Evolutionary conservation across 2,329 filamentous ascomycete species (phyloP).

Genomic region (Paracorniculantispora psalliotae): DNA sequence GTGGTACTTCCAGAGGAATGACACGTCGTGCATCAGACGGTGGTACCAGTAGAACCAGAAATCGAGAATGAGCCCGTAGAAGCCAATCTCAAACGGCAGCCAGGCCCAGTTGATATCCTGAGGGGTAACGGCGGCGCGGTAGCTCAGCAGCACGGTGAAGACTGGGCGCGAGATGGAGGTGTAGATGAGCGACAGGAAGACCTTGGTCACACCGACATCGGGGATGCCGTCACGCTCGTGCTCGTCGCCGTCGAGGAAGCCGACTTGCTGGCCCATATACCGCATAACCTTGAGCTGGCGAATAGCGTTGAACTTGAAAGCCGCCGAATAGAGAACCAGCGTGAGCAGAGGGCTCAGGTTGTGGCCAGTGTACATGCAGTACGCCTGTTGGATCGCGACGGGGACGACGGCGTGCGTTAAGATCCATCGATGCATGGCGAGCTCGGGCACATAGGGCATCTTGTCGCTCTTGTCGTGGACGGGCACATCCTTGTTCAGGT

Average conservation of each 20-base stretch:
- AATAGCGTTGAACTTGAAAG: conserved; percentile 34
- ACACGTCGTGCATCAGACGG: conserved; percentile 35
- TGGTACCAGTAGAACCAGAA: conserved; percentile 37
- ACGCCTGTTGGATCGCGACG: conserved; percentile 30
- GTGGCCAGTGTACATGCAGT: conserved; percentile 24
- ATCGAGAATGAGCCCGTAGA: conserved; percentile 36
- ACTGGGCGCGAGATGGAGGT: conserved; percentile 28
- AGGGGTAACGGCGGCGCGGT: conserved; percentile 23
- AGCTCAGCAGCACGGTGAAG: conserved; percentile 29
- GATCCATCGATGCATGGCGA: conserved; percentile 32
- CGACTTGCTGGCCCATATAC: conserved; percentile 30
- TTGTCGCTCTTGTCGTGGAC: conserved; percentile 33
- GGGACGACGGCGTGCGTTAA: conserved; percentile 32
- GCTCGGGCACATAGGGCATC: conserved; percentile 32
- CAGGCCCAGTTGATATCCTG: conserved; percentile 26
- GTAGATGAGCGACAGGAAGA: conserved; percentile 26
- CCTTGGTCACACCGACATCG: conserved; percentile 29
- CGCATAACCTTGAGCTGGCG: conserved; percentile 32
- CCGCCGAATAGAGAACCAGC: conserved; percentile 30
- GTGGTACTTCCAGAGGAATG: conserved; percentile 36
- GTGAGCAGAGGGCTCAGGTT: conserved; percentile 25
- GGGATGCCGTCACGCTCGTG: conserved; percentile 37
- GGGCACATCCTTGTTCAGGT: conserved; percentile 27
- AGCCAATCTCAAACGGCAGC: conserved; percentile 31
- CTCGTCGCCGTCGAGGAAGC: conserved; percentile 37